Evolutionary conservation across 2,329 filamentous ascomycete genomes (phyloP).

Genomic region (Colletotrichum coccodes): DNA sequence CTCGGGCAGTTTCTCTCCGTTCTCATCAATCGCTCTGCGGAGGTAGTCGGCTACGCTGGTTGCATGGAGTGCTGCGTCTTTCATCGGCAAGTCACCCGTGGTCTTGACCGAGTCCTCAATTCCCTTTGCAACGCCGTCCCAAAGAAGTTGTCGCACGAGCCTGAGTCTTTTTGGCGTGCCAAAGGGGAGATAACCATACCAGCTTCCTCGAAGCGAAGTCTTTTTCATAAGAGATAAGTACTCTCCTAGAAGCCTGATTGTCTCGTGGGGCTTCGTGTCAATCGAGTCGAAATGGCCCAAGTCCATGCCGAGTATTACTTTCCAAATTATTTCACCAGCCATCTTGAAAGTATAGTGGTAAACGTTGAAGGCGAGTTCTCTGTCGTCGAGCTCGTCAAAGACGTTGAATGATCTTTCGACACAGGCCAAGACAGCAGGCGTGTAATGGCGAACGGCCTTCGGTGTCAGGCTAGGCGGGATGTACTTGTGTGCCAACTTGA

Average conservation of each 20-base stretch:
- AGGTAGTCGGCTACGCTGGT: slow-evolving; percentile 20
- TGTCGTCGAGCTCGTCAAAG: not conserved
- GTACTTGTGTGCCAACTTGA: slow-evolving; percentile 5
- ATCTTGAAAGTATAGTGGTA: slow-evolving; percentile 20
- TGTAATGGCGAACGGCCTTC: slow-evolving; percentile 11
- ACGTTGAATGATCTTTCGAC: slow-evolving; percentile 1
- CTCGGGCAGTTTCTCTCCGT: not conserved
- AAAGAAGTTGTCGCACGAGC: not conserved
- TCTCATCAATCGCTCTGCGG: slow-evolving; percentile 1
- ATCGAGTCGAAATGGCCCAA: slow-evolving; percentile 16
- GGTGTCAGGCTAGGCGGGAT: slow-evolving; percentile 18
- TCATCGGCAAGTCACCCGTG: not conserved
- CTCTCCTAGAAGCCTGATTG: slow-evolving; percentile 10
- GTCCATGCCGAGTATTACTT: slow-evolving; percentile 8
- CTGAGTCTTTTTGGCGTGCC: slow-evolving; percentile 9
- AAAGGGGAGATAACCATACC: slow-evolving; percentile 19
- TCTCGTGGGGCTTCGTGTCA: slow-evolving; percentile 9
- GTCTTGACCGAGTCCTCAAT: slow-evolving; percentile 13
- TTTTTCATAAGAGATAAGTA: slow-evolving; percentile 27
- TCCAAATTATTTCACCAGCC: slow-evolving; percentile 16
- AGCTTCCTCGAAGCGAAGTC: not conserved
- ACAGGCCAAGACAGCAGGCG: not conserved
- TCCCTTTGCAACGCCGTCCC: slow-evolving; percentile 11
- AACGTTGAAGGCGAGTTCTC: slow-evolving; percentile 16
- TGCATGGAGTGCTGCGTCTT: not conserved